Evolutionary conservation across 441 rosid genomes (phyloP), one percentile per base, ranked within the genome.

Genomic region (Kokia cookei): DNA sequence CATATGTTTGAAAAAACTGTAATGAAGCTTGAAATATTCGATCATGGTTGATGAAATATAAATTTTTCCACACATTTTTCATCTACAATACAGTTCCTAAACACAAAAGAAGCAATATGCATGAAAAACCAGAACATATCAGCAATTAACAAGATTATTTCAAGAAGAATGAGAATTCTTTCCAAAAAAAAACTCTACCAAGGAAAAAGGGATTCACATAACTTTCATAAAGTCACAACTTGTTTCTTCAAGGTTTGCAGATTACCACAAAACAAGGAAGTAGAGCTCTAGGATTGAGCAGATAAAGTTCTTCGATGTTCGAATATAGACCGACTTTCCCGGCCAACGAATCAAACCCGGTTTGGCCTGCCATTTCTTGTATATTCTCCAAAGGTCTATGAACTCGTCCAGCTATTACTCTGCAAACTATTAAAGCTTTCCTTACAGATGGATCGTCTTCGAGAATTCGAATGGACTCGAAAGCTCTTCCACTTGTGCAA

Each of bases 181-280:
- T 75, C 24, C 17, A 63, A 74, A 7, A 40, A 40, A 65, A 78
- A 51, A 35, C 74, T 76, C 78, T 69, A 47, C 43, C 80, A 64
- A 66, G 42, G 42, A 11, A 67, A 71, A 66, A 57, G 57, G 66
- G 77, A 79, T 79, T 75, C 82, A 69, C 78, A 61, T 58, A 29
- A 29, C 73, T 19, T 69, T 64, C 64, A 65, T 22, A 12, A 50
- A 54, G 26, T 54, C 65, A 42, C 42, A 72, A 43, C 24, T 26
- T 48, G 62, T 61, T 53, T 69, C 80, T 73, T 88, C 83, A 93
- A 77, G 90, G 50, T 80, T 89, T 94, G 90, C 97, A 94, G 62
- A 92, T 91, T 32, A 94, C 97, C 75, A 94, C 96, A 84, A 94
- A 94, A 66, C 98, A 94, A 84, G 98, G 98, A 81, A 94, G 95